A percentile compares a stretch with the other conserved stretches of the same genome.
phyloP scores from a whole-genome alignment of 768 basidiomycete genomes.

The Piloderma croceum region DNA sequence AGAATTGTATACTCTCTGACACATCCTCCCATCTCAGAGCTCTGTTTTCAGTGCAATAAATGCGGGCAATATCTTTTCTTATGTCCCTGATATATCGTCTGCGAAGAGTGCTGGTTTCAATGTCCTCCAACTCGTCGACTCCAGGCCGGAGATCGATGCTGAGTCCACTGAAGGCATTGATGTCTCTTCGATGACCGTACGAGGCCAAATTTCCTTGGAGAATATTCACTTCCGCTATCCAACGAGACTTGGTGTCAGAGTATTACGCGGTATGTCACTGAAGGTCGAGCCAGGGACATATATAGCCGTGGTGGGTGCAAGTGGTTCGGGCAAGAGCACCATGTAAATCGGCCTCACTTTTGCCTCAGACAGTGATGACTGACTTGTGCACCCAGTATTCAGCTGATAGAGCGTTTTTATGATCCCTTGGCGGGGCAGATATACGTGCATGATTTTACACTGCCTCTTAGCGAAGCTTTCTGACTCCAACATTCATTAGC shows the following conservation, averaged over 20 bases:
- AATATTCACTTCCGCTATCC: constrained; percentile 89
- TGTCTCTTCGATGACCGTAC: constrained; percentile 36
- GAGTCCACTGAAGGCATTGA: constrained; percentile 61
- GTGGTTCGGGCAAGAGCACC: constrained; percentile 81
- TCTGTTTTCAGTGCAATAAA: constrained; percentile 79
- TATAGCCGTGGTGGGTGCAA: constrained; percentile 76
- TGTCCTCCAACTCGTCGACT: constrained; percentile 73
- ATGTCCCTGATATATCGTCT: constrained; percentile 85
- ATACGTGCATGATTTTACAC: constrained; percentile 36
- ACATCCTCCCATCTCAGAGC: constrained; percentile 35
- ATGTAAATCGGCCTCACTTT: constrained; percentile 46
- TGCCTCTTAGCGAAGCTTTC: constrained; percentile 1
- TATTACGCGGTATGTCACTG: constrained; percentile 71
- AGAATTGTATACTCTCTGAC: too few species aligned
- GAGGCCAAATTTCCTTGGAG: constrained; percentile 71
- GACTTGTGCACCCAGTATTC: constrained; percentile 54
- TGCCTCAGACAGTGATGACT: constrained; percentile 5
- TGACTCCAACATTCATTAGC: constrained; percentile 27
- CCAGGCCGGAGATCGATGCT: constrained; percentile 72
- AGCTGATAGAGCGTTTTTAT: constrained; percentile 81
- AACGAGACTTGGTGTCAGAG: constrained; percentile 75
- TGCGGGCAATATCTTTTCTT: constrained; percentile 78
- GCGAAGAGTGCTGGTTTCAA: constrained; percentile 73
- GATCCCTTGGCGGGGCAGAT: constrained; percentile 70
- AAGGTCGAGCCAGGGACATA: constrained; percentile 73